phyloP scores from a whole-genome alignment of 2,329 filamentous ascomycete species.

The Calonectria montana region DNA sequence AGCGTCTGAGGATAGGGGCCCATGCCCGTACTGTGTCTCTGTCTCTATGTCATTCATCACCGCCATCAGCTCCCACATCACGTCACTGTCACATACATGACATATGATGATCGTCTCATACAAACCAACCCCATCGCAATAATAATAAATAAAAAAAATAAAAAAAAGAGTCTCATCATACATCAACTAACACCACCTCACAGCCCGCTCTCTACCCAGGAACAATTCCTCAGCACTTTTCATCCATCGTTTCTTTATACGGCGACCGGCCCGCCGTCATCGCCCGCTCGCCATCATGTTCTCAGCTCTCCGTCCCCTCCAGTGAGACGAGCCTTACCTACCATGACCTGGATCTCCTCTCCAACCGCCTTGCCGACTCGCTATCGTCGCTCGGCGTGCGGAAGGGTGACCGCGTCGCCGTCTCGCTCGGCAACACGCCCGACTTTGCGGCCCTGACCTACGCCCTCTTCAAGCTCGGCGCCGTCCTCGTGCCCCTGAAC shows the following conservation, averaged over 20 bases:
- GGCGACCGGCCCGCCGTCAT: constrained; percentile 74
- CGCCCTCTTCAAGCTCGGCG: constrained; percentile 93
- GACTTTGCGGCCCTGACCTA: constrained; percentile 90
- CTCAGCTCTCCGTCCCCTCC: constrained; percentile 40
- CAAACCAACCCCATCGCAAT: neutral
- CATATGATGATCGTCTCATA: neutral
- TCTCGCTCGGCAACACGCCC: constrained; percentile 86
- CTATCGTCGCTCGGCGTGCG: constrained; percentile 76
- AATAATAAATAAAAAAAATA: no score
- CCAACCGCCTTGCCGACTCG: constrained; percentile 80
- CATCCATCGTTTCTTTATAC: constrained; percentile 69
- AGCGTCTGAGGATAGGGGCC: neutral
- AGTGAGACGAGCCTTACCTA: constrained; percentile 80
- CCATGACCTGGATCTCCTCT: constrained; percentile 77
- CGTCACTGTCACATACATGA: neutral
- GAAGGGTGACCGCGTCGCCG: constrained; percentile 86
- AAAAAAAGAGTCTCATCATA: no score
- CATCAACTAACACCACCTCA: constrained; percentile 4
- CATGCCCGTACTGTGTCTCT: neutral
- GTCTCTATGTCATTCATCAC: neutral
- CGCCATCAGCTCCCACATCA: neutral
- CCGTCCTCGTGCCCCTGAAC: constrained; percentile 92
- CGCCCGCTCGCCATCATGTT: constrained; percentile 54
- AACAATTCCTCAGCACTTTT: constrained; percentile 80
- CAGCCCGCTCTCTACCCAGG: constrained; percentile 74